Conservation (phyloP, 148 eudicot species). For the Beta vulgaris region DNA sequence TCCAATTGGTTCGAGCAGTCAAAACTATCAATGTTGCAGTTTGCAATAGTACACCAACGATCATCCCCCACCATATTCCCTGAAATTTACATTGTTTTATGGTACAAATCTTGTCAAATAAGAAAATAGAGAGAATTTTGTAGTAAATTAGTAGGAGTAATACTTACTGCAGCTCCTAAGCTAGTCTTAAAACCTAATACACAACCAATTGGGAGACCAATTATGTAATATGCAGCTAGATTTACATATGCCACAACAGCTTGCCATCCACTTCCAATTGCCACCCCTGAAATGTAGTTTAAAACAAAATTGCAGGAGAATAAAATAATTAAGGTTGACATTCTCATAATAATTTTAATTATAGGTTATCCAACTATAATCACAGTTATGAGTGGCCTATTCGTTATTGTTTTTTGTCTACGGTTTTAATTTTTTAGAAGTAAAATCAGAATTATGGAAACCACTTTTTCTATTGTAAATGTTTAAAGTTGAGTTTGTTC, state of each 20-base stretch:
- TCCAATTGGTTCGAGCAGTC: constrained; percentile 56
- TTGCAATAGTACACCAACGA: constrained; percentile 50
- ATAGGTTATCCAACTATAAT: too few relatives aligned
- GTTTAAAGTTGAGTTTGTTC: too few relatives aligned
- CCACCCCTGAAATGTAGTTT: constrained; percentile 39
- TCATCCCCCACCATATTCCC: constrained; percentile 79
- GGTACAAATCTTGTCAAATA: not conserved
- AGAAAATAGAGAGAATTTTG: not conserved
- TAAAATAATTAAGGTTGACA: too few relatives aligned
- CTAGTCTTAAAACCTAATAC: constrained; percentile 60
- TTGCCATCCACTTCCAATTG: constrained; percentile 68
- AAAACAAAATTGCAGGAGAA: not conserved
- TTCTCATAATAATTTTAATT: too few relatives aligned
- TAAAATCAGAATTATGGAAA: too few relatives aligned
- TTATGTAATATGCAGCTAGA: constrained; percentile 46
- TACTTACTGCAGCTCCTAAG: constrained; percentile 50
- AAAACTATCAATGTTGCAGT: constrained; percentile 42
- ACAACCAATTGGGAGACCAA: constrained; percentile 66
- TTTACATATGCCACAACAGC: constrained; percentile 49
- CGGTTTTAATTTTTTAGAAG: too few relatives aligned
- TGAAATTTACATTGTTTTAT: constrained; percentile 4
- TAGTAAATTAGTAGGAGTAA: not conserved
- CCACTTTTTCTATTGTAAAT: too few relatives aligned
- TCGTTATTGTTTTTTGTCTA: too few relatives aligned
- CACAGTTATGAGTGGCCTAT: too few relatives aligned